Conservation (phyloP, 768 basidiomycete genomes). For the Boletus fagicola region DNA sequence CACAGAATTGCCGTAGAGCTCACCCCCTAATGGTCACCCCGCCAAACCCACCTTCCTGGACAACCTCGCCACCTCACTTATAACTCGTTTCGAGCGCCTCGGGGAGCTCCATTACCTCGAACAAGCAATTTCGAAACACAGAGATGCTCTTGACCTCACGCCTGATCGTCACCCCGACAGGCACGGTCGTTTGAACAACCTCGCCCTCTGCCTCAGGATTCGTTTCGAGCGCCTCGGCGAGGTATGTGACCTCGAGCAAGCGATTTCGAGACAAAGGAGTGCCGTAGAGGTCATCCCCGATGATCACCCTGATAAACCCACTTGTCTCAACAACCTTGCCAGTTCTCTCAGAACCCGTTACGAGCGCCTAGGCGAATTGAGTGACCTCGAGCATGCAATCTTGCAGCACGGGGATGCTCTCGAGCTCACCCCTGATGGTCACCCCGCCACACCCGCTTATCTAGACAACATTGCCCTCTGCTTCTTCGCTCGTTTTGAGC, state of each 20-base stretch:
- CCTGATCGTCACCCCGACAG: not conserved
- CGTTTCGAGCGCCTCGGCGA: not conserved
- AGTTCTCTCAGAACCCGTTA: too few species aligned
- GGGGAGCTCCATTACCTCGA: not conserved
- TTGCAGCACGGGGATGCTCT: too few species aligned
- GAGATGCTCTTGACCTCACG: not conserved
- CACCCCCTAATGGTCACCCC: not conserved
- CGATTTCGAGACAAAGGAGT: not conserved
- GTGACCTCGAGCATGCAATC: too few species aligned
- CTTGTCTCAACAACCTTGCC: too few species aligned
- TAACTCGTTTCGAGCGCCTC: not conserved
- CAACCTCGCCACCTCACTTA: not conserved
- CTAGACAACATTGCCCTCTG: too few species aligned
- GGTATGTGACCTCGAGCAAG: not conserved
- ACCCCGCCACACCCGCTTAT: too few species aligned
- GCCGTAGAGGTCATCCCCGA: too few species aligned
- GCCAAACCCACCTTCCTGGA: not conserved
- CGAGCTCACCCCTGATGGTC: too few species aligned
- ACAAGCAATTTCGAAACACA: not conserved
- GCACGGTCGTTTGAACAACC: not conserved
- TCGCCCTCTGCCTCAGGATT: not conserved
- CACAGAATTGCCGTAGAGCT: not conserved
- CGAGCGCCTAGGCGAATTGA: too few species aligned
- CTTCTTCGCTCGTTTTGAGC: slow-evolving; percentile 1
- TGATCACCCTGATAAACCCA: too few species aligned